These are phyloP conservation scores for Solanum aculeatissimum DNA, from an alignment of 305 asterid species.

Conservation along the genomic window DNA sequence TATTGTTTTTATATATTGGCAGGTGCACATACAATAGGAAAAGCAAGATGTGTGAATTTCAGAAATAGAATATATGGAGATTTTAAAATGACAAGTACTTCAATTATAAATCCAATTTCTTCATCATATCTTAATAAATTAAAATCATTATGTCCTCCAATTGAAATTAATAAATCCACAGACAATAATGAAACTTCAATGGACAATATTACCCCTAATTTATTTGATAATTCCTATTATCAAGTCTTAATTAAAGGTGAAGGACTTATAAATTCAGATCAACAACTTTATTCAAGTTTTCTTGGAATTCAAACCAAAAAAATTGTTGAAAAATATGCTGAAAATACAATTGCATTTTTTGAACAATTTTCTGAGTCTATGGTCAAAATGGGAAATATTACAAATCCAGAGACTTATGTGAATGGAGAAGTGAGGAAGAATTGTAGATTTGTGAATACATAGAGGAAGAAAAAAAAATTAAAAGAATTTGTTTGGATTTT, in stretches of 20 bases:
- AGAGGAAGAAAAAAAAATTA: neutral
- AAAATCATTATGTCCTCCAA: conserved; percentile 53
- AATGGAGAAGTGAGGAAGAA: conserved; percentile 81
- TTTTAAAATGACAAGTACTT: conserved; percentile 9
- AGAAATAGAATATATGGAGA: conserved; percentile 59
- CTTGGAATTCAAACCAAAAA: conserved; percentile 46
- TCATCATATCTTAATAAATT: conserved; percentile 32
- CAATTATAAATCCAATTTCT: conserved; percentile 38
- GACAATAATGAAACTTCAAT: conserved; percentile 67
- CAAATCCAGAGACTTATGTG: conserved; percentile 46
- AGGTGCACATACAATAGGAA: conserved; percentile 97
- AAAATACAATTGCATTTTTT: conserved; percentile 50
- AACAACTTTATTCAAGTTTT: conserved; percentile 59
- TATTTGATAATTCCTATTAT: conserved; percentile 73
- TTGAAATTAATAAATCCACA: conserved; percentile 21
- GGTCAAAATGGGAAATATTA: conserved; percentile 81
- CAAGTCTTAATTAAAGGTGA: conserved; percentile 52
- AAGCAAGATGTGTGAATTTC: conserved; percentile 75
- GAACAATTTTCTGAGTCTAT: conserved; percentile 80
- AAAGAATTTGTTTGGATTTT: neutral
- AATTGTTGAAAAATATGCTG: conserved; percentile 60
- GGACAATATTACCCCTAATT: conserved; percentile 53
- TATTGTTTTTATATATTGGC: neutral
- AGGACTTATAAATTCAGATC: conserved; percentile 71
- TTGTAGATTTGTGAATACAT: conserved; percentile 85